Base-by-base conservation (phyloP, 176 grass and related monocot genomes). In the Oryza meyeriana region DNA sequence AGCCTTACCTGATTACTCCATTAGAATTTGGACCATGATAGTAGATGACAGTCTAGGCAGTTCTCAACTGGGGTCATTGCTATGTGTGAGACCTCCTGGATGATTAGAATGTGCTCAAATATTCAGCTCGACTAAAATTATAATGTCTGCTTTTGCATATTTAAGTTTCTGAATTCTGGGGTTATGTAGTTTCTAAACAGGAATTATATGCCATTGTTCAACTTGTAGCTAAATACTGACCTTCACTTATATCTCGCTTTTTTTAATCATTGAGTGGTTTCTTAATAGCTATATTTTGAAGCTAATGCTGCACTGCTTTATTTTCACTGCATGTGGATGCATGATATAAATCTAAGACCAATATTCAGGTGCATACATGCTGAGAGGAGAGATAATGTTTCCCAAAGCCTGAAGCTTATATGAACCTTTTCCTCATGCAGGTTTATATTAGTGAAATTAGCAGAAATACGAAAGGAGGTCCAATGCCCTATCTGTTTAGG, bases 401-500 rank as follows among this genome's bases (percentile, higher is more conserved):
- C 70, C 65, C 34, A 63, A 28, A 34, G 8, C 24, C 6, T 47
- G 34, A 84, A 87, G 11, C 62, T 83, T 80, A 89, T 64, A 64
- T 82, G 67, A 70, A 45, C 47, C 78, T 18, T 76, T 74, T 75
- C 75, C 64, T 71, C 6, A 5, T 34, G 55, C 91, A 93, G 91
- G 78, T 90, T 93, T 81, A 75, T 90, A 64, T 33, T 85, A 39
- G 81, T 93, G 72, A 93, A 87, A 79, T 86, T 93, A 84, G 87
- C 85, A 52, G 84, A 90, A 24, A 82, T 93, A 69, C 81, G 91
- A 27, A 90, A 93, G 79, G 87, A 87, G 39, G 91, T 93, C 32
- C 91, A 90, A 14, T 93, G 91, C 63, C 91, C 91, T 78, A 93
- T 93, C 25, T 93, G 91, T 72, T 89, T 93, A 90, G 91, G 91